Evolutionary conservation across 208 protist genomes (phyloP), one percentile per base, ranked within the genome.

Genomic region (Crithidia brevicula): DNA sequence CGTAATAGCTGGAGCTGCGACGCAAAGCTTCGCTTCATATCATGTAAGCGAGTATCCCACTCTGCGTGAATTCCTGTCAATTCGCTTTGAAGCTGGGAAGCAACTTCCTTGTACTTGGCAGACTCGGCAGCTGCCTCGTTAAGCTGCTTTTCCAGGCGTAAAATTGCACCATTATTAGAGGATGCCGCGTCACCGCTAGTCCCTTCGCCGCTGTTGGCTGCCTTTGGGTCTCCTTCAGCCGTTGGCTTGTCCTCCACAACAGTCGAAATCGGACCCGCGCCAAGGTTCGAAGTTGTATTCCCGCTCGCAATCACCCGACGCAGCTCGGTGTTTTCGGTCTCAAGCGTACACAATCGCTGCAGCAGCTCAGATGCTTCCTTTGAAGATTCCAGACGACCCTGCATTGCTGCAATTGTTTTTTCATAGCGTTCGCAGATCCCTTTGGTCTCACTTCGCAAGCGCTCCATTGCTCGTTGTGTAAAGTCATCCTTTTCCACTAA

Each of bases 401-500:
- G 74, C 0, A 91, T 47, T 10, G 49, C 62, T 23, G 73, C 42
- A 40, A 92, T 81, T 9, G 66, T 67, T 36, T 81, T 76, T 47
- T 94, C 73, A 61, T 96, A 94, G 25, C 88, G 74, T 20, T 71
- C 45, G 18, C 75, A 71, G 20, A 93, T 62, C 42, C 81, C 79
- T n/a, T 84, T 77, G 7, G 80, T 84, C 25, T 93, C 86, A 6
- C 74, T 53, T 2, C 87, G 70, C 8, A 96, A 59, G 5, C 76
- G 71, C 20, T 77, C 76, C 27, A 96, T 64, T 22, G 81, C 85
- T 2, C 49, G 58, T 57, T 83, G 77, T 11, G 80, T 78, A 34
- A 74, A 87, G n/a, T 85, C 73, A 40, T 93, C 91, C 42, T 92
- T 89, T n/a, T 88, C 82, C 0, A 46, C 31, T 18, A 94, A 59